phyloP scores from a whole-genome alignment of 352 stramenopile genomes.

The Globisporangium nunn region DNA sequence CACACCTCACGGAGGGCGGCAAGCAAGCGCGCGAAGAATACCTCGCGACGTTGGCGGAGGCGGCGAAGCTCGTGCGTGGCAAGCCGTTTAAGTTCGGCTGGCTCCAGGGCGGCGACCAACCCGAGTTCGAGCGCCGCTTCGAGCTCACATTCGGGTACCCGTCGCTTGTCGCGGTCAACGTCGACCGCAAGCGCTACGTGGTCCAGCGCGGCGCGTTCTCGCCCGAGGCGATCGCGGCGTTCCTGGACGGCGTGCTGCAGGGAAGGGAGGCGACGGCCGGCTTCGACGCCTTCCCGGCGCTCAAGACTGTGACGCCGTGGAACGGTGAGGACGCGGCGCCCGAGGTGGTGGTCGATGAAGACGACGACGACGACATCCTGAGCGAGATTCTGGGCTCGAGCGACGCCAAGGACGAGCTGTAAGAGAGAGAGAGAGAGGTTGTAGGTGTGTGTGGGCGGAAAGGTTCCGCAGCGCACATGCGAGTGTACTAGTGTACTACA shows the following conservation, averaged over 20 bases:
- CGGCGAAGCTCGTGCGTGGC: constrained; percentile 79
- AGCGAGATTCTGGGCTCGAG: constrained; percentile 66
- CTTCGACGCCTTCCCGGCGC: constrained; percentile 49
- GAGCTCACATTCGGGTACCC: constrained; percentile 90
- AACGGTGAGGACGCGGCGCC: constrained; percentile 70
- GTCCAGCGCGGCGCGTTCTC: constrained; percentile 77
- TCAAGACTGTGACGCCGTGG: constrained; percentile 68
- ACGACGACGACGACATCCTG: constrained; percentile 85
- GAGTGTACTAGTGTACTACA: background rate
- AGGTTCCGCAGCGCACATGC: no score
- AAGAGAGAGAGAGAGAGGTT: constrained; percentile 5
- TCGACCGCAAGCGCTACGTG: constrained; percentile 80
- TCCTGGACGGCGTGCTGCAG: constrained; percentile 66
- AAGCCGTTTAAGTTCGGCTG: constrained; percentile 91
- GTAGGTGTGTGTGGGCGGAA: no score
- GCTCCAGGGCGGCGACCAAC: constrained; percentile 86
- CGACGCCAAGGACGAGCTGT: constrained; percentile 77
- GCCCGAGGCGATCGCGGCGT: constrained; percentile 56
- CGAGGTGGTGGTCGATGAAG: constrained; percentile 68
- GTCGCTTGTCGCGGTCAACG: constrained; percentile 83
- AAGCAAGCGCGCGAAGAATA: constrained; percentile 81
- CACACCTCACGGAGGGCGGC: constrained; percentile 85
- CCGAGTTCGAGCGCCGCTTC: constrained; percentile 75
- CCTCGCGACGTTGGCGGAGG: constrained; percentile 71
- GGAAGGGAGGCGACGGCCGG: constrained; percentile 56